A percentile compares a stretch with the other conserved stretches of the same genome.
Evolutionary conservation across 495 filamentous ascomycete genomes (phyloP).

Genomic region (Oleoguttula mirabilis): DNA sequence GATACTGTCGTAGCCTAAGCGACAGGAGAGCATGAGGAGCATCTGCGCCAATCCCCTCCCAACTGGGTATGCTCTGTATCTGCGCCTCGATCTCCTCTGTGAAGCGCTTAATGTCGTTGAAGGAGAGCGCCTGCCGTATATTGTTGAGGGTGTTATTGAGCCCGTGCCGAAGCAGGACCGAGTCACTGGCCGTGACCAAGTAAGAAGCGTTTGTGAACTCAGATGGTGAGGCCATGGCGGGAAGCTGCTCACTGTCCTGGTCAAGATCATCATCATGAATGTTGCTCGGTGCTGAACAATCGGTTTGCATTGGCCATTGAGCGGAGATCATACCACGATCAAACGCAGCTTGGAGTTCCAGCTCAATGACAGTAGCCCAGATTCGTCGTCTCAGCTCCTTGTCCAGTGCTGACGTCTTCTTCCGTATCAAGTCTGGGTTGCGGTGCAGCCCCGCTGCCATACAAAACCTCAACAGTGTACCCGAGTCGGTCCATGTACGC

Average conservation of each 20-base stretch:
- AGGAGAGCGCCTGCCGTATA: conserved; percentile 14
- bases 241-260: conserved; percentile 5
- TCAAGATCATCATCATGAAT: conserved; percentile 17
- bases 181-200: conserved; percentile 9
- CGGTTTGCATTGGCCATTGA: conserved; percentile 12
- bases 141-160: conserved; percentile 19
- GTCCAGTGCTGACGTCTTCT: conserved; percentile 17
- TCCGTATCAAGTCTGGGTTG: conserved; percentile 16
- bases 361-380: conserved; percentile 18
- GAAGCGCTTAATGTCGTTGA: conserved; percentile 19
- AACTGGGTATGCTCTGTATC: conserved; percentile 13
- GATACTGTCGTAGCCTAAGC: conserved; percentile 18
- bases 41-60: conserved; percentile 4
- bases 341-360: conserved; percentile 21
- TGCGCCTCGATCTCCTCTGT: conserved; percentile 17
- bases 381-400: conserved; percentile 21
- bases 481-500: conserved; percentile 18
- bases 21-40: conserved; percentile 6
- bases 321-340: conserved; percentile 19
- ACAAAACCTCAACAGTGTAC: conserved; percentile 17
- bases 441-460: conserved; percentile 24
- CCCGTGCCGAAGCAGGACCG: conserved; percentile 11
- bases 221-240: background rate
- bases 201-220: conserved; percentile 14
- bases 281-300: conserved; percentile 17